phyloP scores from a whole-genome alignment of 495 filamentous ascomycete species.

The Trichoderma parareesei region DNA sequence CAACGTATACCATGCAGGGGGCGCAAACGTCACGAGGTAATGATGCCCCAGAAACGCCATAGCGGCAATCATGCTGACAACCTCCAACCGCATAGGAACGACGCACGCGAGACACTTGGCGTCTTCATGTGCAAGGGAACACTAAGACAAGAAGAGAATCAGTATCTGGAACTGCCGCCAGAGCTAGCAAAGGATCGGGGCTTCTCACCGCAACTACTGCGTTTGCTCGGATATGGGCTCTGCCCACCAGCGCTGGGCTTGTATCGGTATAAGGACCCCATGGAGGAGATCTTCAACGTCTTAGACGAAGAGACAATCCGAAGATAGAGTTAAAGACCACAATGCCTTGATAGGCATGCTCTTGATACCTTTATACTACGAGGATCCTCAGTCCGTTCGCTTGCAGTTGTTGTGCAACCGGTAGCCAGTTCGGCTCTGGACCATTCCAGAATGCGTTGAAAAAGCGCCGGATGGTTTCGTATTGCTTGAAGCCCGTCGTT shows the following conservation, averaged over 20 bases:
- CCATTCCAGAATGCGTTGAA: not conserved
- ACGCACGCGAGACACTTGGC: constrained; percentile 11
- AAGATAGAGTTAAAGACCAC: not conserved
- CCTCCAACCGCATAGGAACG: not conserved
- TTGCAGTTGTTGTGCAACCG: constrained; percentile 1
- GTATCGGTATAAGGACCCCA: constrained; percentile 11
- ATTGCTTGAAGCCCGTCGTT: not conserved
- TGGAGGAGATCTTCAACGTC: constrained; percentile 10
- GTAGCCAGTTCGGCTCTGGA: constrained; percentile 1
- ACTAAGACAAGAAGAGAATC: constrained; percentile 12
- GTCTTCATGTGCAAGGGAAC: constrained; percentile 13
- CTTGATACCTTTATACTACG: not conserved
- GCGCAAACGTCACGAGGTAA: constrained; percentile 10
- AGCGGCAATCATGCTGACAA: not conserved
- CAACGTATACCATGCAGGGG: constrained; percentile 13
- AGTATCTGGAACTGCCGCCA: constrained; percentile 12
- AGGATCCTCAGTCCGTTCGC: not conserved
- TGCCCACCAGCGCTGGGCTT: constrained; percentile 9
- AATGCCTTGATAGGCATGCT: not conserved
- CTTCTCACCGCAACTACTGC: constrained; percentile 5
- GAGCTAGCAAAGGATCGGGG: constrained; percentile 5
- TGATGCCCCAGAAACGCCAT: not conserved
- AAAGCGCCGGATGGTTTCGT: constrained; percentile 2
- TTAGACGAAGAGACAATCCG: constrained; percentile 11
- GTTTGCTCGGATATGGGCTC: constrained; percentile 8